phyloP scores from a whole-genome alignment of 2,329 filamentous ascomycete species.

The Plenodomus lindquistii region DNA sequence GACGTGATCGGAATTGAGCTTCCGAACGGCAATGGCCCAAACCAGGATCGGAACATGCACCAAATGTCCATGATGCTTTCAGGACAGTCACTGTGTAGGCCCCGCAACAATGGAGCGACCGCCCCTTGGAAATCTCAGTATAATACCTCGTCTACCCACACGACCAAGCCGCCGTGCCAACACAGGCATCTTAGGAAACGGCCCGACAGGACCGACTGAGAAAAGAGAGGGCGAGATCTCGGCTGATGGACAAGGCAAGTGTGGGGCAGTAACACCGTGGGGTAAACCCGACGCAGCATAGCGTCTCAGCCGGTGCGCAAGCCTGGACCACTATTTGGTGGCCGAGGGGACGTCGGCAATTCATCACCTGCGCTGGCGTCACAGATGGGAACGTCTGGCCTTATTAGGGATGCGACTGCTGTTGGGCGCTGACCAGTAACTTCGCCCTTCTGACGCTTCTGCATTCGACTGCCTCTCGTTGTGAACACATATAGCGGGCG shows the following conservation, averaged over 20 bases:
- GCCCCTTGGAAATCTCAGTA: too few species aligned
- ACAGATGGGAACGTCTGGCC: not conserved
- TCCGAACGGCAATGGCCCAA: too few species aligned
- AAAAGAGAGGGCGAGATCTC: not conserved
- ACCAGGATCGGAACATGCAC: too few species aligned
- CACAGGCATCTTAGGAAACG: too few species aligned
- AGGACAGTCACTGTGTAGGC: too few species aligned
- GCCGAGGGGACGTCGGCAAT: constrained; percentile 33
- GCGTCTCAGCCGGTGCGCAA: constrained; percentile 5
- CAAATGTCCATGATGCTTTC: too few species aligned
- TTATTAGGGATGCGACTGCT: not conserved
- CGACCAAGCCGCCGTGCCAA: too few species aligned
- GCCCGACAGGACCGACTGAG: not conserved
- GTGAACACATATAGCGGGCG: not conserved
- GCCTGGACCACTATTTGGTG: constrained; percentile 1
- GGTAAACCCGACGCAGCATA: constrained; percentile 9
- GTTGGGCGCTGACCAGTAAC: not conserved
- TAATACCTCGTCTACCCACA: too few species aligned
- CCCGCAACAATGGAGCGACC: too few species aligned
- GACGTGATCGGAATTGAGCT: too few species aligned
- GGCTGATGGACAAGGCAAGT: not conserved
- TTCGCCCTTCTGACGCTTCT: not conserved
- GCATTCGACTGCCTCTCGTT: not conserved
- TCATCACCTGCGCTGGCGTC: constrained; percentile 27
- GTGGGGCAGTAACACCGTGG: constrained; percentile 19